A percentile compares a stretch with the other conserved stretches of the same genome.
Evolutionary conservation across 371 early-diverging fungal genomes (phyloP).

Genomic region (Conidiobolus incongruus): DNA sequence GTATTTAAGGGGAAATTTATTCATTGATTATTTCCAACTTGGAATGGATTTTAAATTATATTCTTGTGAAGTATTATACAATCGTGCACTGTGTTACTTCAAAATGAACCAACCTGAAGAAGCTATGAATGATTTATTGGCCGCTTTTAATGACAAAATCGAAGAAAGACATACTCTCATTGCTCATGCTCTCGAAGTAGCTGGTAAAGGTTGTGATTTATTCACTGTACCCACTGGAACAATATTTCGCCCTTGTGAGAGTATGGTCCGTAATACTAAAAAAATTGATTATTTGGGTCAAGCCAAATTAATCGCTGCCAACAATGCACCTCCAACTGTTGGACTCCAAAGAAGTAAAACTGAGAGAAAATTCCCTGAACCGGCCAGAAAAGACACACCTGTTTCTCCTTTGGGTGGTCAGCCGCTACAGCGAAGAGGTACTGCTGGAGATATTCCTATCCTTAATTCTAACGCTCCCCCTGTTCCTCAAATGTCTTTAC

Average conservation of each 20-base stretch:
- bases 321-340: slow-evolving; percentile 10
- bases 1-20: slow-evolving; percentile 67
- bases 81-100: slow-evolving; percentile 64
- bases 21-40: slow-evolving; percentile 86
- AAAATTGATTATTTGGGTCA: slow-evolving; percentile 58
- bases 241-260: slow-evolving; percentile 61
- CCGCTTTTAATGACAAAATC: slow-evolving; percentile 39
- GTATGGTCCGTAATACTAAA: slow-evolving; percentile 49
- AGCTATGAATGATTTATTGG: slow-evolving; percentile 50
- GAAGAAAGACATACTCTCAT: slow-evolving; percentile 50
- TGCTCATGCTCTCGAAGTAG: slow-evolving; percentile 30
- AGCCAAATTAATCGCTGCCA: slow-evolving; percentile 49
- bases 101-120: slow-evolving; percentile 45
- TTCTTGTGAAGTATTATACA: slow-evolving; percentile 71
- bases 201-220: slow-evolving; percentile 24
- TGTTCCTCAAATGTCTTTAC: no score
- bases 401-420: no score
- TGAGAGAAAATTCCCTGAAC: not conserved
- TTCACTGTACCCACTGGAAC: slow-evolving; percentile 55
- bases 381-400: no score
- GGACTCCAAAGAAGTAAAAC: not conserved
- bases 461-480: no score
- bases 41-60: slow-evolving; percentile 73
- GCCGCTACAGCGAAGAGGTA: no score
- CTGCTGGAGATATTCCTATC: no score